Percentiles rank a stretch among this genome's conserved stretches.
phyloP scores from a whole-genome alignment of 352 stramenopile genomes.

The Globisporangium paddicum region DNA sequence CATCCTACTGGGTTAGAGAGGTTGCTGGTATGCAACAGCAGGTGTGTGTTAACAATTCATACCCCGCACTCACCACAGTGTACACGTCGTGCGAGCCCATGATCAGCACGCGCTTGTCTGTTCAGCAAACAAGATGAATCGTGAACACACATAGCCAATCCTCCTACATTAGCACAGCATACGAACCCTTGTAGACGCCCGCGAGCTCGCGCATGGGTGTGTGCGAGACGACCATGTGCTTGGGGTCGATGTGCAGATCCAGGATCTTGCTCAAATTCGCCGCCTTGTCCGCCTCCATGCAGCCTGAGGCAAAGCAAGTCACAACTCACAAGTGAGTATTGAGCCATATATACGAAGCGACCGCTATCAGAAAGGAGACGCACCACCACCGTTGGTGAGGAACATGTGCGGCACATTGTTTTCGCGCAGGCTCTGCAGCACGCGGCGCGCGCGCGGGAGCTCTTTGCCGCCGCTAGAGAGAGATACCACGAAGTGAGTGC shows the following conservation, averaged over 20 bases:
- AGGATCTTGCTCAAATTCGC: constrained; percentile 58
- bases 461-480: constrained; percentile 48
- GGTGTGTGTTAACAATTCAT: background rate
- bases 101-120: constrained; percentile 82
- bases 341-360: background rate
- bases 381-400: constrained; percentile 85
- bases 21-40: background rate
- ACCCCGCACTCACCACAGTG: constrained; percentile 54
- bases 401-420: constrained; percentile 85
- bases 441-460: constrained; percentile 59
- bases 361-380: background rate
- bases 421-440: constrained; percentile 57
- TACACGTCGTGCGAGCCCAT: constrained; percentile 83
- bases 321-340: background rate
- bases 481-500: too few species aligned
- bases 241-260: constrained; percentile 51
- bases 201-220: constrained; percentile 85
- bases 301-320: constrained; percentile 23
- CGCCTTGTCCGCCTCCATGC: constrained; percentile 85
- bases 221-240: constrained; percentile 85
- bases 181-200: constrained; percentile 47
- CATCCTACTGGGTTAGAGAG: too few species aligned
- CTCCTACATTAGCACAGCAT: background rate
- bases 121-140: background rate
- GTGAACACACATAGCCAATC: too few species aligned